A percentile compares a stretch with the other conserved stretches of the same genome.
These are phyloP conservation scores for Saksenaea oblongispora DNA, from an alignment of 371 early-diverging fungal genomes.

Conservation along the genomic window DNA sequence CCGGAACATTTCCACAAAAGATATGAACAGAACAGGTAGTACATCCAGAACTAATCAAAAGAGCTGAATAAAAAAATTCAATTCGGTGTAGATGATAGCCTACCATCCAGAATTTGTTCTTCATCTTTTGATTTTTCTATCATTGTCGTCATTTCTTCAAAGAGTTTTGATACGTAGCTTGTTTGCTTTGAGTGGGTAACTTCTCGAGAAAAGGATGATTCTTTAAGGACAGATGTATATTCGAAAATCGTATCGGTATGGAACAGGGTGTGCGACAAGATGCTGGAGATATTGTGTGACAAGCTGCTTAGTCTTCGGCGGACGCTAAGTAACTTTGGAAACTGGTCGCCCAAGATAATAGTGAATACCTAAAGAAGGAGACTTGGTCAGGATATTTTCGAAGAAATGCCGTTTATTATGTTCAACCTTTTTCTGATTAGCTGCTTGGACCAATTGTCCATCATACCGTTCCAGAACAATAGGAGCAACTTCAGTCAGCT, in stretches of 20 bases:
- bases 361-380: slow-evolving; percentile 27
- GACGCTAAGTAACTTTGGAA: slow-evolving; percentile 19
- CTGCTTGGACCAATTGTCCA: slow-evolving; percentile 32
- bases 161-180: slow-evolving; percentile 37
- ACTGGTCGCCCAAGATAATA: slow-evolving; percentile 29
- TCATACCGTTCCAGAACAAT: slow-evolving; percentile 26
- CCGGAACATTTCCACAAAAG: slow-evolving; percentile 34
- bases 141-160: slow-evolving; percentile 34
- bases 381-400: background rate
- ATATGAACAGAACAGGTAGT: slow-evolving; percentile 27
- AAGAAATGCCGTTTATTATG: background rate
- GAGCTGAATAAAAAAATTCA: background rate
- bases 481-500: slow-evolving; percentile 15
- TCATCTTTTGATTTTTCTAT: slow-evolving; percentile 10
- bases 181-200: slow-evolving; percentile 16
- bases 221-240: slow-evolving; percentile 39
- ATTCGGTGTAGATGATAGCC: background rate
- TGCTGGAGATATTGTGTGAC: slow-evolving; percentile 17
- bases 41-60: slow-evolving; percentile 27
- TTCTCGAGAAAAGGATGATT: slow-evolving; percentile 1
- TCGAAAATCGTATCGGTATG: slow-evolving; percentile 46
- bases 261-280: slow-evolving; percentile 34
- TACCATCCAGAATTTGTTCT: slow-evolving; percentile 32
- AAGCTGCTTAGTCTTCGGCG: slow-evolving; percentile 17
- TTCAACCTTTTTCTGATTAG: slow-evolving; percentile 42